phyloP scores from a whole-genome alignment of 495 filamentous ascomycete genomes.

The Penicillium cosmopolitanum region DNA sequence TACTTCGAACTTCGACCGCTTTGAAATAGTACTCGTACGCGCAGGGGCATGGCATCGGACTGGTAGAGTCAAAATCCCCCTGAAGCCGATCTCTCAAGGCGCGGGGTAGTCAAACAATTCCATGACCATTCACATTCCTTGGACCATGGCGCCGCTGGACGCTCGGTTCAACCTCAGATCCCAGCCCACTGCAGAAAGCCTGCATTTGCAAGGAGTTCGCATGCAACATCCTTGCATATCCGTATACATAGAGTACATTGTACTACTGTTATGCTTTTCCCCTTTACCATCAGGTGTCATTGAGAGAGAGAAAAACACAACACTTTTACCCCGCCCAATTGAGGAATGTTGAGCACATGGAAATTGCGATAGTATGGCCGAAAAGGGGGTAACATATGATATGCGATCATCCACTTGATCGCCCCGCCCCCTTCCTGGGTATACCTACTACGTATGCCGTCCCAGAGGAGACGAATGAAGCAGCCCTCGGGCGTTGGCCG shows the following conservation, averaged over 20 bases:
- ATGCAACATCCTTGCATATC: slow-evolving; percentile 32
- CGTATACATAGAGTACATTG: slow-evolving; percentile 1
- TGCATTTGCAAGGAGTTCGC: slow-evolving; percentile 31
- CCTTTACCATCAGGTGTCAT: not conserved
- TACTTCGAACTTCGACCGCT: not conserved
- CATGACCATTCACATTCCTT: slow-evolving; percentile 22
- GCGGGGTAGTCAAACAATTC: slow-evolving; percentile 18
- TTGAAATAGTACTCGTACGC: not conserved
- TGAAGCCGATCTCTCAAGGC: slow-evolving; percentile 9
- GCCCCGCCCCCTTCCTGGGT: slow-evolving; percentile 10
- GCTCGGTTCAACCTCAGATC: slow-evolving; percentile 31
- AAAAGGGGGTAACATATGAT: slow-evolving; percentile 21
- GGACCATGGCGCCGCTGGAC: slow-evolving; percentile 14
- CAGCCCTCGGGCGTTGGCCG: slow-evolving; percentile 18
- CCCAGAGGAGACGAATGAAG: slow-evolving; percentile 9
- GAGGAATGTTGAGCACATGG: slow-evolving; percentile 24
- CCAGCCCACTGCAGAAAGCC: slow-evolving; percentile 19
- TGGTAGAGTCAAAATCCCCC: not conserved
- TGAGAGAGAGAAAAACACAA: not conserved
- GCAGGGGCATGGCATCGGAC: not conserved
- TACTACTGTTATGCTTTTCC: not conserved
- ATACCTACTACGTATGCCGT: slow-evolving; percentile 4
- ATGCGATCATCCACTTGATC: slow-evolving; percentile 13
- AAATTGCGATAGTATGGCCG: slow-evolving; percentile 1
- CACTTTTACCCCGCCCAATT: slow-evolving; percentile 7